A percentile compares a stretch with the other conserved stretches of the same genome.
Evolutionary conservation across 441 rosid species (phyloP).

Genomic region (Macaranga tanarius): DNA sequence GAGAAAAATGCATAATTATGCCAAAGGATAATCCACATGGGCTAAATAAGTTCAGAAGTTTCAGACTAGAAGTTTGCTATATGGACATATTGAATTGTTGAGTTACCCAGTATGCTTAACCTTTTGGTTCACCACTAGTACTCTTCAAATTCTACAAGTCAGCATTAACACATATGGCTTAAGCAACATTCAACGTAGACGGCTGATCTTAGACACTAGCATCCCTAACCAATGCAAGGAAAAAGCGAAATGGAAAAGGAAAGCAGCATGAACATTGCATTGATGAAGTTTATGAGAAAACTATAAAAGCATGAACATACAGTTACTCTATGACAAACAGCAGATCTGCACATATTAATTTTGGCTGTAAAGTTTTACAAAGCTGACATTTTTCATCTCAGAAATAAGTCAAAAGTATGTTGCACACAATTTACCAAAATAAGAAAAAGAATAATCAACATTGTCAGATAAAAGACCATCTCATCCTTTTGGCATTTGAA

Average conservation of each 20-base stretch:
- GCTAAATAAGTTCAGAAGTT: not conserved
- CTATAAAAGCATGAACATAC: not conserved
- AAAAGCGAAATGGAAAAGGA: not conserved
- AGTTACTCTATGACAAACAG: not conserved
- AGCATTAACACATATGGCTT: not conserved
- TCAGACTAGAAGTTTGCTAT: not conserved
- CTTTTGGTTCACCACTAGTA: not conserved
- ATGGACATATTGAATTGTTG: not conserved
- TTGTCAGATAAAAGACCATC: conserved; percentile 7
- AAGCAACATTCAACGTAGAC: not conserved
- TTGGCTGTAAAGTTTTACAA: not conserved
- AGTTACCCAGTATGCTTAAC: not conserved
- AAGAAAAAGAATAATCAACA: not conserved
- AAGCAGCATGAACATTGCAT: not conserved
- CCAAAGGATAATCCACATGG: not conserved
- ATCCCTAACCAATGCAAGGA: not conserved
- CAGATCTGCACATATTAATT: not conserved
- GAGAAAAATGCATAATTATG: not conserved
- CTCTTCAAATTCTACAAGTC: not conserved
- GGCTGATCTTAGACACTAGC: not conserved
- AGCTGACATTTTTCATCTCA: conserved; percentile 5
- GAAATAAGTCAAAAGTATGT: not conserved
- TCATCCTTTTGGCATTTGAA: conserved; percentile 12
- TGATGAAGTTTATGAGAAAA: not conserved
- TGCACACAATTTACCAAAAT: not conserved